phyloP scores from a whole-genome alignment of 148 eudicot genomes.

The Selenicereus undatus region DNA sequence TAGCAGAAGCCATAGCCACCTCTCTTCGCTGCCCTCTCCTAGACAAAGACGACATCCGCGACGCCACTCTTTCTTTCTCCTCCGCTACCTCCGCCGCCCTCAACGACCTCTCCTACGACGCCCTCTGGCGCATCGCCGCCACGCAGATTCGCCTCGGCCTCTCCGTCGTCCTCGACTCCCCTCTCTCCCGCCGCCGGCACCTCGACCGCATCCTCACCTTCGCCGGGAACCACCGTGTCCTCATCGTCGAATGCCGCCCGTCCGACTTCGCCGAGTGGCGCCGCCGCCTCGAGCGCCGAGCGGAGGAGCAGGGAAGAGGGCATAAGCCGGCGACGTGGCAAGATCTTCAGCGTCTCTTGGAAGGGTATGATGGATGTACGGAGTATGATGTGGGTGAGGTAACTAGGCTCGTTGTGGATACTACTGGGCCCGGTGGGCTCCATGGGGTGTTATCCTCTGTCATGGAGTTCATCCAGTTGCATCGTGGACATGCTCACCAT shows the following conservation, averaged over 20 bases:
- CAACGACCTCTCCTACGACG: conserved; percentile 65
- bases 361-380: conserved; percentile 55
- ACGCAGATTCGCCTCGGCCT: conserved; percentile 57
- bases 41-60: conserved; percentile 76
- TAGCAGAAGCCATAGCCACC: conserved; percentile 55
- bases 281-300: conserved; percentile 34
- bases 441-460: conserved; percentile 32
- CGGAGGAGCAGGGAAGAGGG: conserved; percentile 33
- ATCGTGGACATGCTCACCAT: conserved; percentile 3
- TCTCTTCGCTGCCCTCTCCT: conserved; percentile 53
- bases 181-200: conserved; percentile 55
- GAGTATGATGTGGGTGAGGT: conserved; percentile 66
- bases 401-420: conserved; percentile 60
- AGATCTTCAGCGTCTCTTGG: conserved; percentile 55
- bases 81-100: conserved; percentile 22
- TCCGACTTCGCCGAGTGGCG: conserved; percentile 45
- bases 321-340: conserved; percentile 74
- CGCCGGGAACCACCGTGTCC: conserved; percentile 35
- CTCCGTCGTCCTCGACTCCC: conserved; percentile 61
- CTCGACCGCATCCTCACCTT: conserved; percentile 39
- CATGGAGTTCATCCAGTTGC: conserved; percentile 34
- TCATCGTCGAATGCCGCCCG: conserved; percentile 52
- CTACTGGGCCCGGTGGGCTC: conserved; percentile 41
- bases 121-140: conserved; percentile 42
- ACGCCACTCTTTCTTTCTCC: conserved; percentile 40